Evolutionary conservation across 2,329 filamentous ascomycete genomes (phyloP).

Genomic region (Camillea tinctor): DNA sequence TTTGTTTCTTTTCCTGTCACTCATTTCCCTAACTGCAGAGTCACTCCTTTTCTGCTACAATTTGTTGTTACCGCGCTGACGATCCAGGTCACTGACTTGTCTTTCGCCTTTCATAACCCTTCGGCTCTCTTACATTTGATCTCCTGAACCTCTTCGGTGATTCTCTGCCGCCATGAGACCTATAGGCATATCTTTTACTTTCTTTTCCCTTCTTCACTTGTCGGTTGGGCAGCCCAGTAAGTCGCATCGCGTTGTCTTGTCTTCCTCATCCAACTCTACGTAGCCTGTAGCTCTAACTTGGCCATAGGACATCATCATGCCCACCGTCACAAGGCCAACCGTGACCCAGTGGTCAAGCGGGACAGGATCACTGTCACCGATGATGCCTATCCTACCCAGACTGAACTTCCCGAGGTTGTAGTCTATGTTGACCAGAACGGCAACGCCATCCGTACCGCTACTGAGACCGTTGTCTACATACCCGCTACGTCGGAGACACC

Average conservation of each 20-base stretch:
- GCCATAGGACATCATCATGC: conserved; percentile 32
- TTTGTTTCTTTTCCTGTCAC: conserved; percentile 17
- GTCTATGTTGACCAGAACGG: conserved; percentile 62
- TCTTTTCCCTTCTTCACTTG: conserved; percentile 39
- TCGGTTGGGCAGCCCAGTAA: conserved; percentile 42
- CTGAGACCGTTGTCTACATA: conserved; percentile 35
- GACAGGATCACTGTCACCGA: conserved; percentile 37
- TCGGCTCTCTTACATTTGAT: conserved; percentile 13
- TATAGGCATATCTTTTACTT: conserved; percentile 35
- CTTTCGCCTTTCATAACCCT: conserved; percentile 11
- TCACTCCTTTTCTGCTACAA: conserved; percentile 16
- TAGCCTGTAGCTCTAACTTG: conserved; percentile 8
- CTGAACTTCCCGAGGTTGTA: conserved; percentile 47
- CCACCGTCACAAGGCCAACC: conserved; percentile 30
- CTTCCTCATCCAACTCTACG: too few species aligned
- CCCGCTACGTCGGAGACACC: conserved; percentile 13
- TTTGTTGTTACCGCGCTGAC: conserved; percentile 18
- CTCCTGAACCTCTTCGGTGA: conserved; percentile 6
- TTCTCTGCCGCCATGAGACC: conserved; percentile 43
- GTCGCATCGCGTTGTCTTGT: conserved; percentile 7
- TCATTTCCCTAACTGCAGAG: conserved; percentile 12
- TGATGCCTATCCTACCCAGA: conserved; percentile 37
- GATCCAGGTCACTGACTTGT: conserved; percentile 21
- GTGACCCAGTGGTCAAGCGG: conserved; percentile 21
- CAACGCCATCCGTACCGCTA: conserved; percentile 46